Base-by-base conservation (phyloP, 1,284 basidiomycete genomes). In the Trametes pubescens region DNA sequence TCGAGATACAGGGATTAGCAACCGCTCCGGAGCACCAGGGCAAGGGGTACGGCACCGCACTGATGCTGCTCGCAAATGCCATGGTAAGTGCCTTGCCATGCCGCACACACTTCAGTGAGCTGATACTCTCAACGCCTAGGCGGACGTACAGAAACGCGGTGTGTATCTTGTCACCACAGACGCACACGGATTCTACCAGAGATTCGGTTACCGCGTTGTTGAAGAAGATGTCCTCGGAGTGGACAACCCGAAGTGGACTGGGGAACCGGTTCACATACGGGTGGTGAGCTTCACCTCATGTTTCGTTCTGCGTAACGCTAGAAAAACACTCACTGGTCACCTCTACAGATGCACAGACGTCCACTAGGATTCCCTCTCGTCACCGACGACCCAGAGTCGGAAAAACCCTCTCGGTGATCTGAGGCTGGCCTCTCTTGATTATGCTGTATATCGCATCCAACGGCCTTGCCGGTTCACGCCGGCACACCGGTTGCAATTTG, bases 161-260 rank as follows among this genome's bases (percentile, higher is more conserved):
- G 55, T 57, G 16, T 62, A 34, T 4, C 32, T 62, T 1, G 9
- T 57, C 32, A 62, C 61, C 2, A 24, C 48, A 4, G 49, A 62
- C 29, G 47, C 54, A 2, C 32, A 62, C 18, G 35, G 24, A 2
- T 62, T 62, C 49, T 62, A 62, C 55, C 37, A 57, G 49, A 51
- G 37, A 11, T 35, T 62, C 21, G 61, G 61, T 5, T 62, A 57
- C 24, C 35, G 40, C 9, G 21, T 62, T 2, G 48, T 62, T 8
- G 40, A 26, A n/a, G 57, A 62, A 32, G 24, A 53, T 29, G 34
- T 38, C 1, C 16, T 65, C 21, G 66, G 66, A 1, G 61, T 43
- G 4, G 51, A 52, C 35, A 61, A 67, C 43, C 66, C 66, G 9
- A 54, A 43, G 13, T 67, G 63, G 63, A 32, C 58, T 13, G 53